Percentiles rank a stretch among this genome's conserved stretches.
These are phyloP conservation scores for Tremella yokohamensis DNA, from an alignment of 768 basidiomycete species.

Conservation along the genomic window DNA sequence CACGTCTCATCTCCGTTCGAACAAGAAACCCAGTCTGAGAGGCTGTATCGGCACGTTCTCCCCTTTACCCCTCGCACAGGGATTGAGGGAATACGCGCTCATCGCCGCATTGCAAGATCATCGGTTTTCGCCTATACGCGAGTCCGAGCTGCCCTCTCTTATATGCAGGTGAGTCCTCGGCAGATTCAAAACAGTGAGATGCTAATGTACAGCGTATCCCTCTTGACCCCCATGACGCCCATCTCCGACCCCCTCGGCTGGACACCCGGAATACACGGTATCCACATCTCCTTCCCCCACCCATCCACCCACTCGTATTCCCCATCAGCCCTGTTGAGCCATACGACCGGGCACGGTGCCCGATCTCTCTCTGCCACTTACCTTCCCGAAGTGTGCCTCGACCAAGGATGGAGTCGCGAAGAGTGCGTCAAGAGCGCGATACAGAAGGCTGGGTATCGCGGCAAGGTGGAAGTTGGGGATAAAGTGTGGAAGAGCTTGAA, in stretches of 20 bases:
- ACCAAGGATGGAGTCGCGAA: slow-evolving; percentile 89
- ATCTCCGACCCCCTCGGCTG: slow-evolving; percentile 83
- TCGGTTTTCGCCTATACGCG: slow-evolving; percentile 73
- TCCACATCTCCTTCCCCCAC: slow-evolving; percentile 72
- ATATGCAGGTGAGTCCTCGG: slow-evolving; percentile 71
- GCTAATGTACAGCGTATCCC: slow-evolving; percentile 65
- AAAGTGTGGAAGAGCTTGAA: slow-evolving; percentile 39
- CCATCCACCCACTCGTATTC: slow-evolving; percentile 41
- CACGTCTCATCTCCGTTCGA: slow-evolving; percentile 57
- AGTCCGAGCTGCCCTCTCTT: slow-evolving; percentile 69
- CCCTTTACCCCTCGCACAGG: slow-evolving; percentile 66
- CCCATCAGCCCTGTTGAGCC: not conserved
- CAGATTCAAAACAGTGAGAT: not conserved
- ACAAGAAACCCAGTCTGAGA: slow-evolving; percentile 57
- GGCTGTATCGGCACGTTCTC: slow-evolving; percentile 96
- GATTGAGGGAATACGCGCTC: slow-evolving; percentile 83
- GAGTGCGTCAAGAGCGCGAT: slow-evolving; percentile 89
- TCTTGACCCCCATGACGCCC: slow-evolving; percentile 89
- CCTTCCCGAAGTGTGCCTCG: slow-evolving; percentile 84
- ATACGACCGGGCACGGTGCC: not conserved
- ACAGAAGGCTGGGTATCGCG: slow-evolving; percentile 74
- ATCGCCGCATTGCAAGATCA: slow-evolving; percentile 70
- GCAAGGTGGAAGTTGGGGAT: slow-evolving; percentile 36
- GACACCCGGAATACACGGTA: slow-evolving; percentile 87
- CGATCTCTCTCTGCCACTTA: slow-evolving; percentile 75